Evolutionary conservation across 1,139 yeast genomes (phyloP).

Genomic region (Saccharomyces hybrid): DNA sequence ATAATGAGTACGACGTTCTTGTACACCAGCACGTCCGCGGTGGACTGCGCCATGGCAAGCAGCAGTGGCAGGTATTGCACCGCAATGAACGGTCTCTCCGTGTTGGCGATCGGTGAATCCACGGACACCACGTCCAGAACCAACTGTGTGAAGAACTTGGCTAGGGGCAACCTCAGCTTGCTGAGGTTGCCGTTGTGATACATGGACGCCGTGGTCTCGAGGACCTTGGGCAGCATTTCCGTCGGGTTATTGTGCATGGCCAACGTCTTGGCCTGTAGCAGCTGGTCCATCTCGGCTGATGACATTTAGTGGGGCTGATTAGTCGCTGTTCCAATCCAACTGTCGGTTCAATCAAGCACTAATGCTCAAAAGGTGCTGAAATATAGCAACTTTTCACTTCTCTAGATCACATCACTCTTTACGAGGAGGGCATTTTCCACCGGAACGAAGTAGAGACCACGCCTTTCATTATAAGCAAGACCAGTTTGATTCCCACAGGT

Average conservation of each 20-base stretch:
- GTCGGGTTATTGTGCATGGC: conserved; percentile 39
- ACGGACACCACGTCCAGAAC: conserved; percentile 23
- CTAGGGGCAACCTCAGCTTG: conserved; percentile 26
- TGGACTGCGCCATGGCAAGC: conserved; percentile 16
- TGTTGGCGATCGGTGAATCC: conserved; percentile 14
- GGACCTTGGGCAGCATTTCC: conserved; percentile 45
- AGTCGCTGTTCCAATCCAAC: not conserved
- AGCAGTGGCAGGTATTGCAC: conserved; percentile 19
- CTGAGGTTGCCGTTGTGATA: conserved; percentile 40
- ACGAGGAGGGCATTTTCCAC: not conserved
- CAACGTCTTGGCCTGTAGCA: conserved; percentile 45
- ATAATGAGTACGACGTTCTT: conserved; percentile 30
- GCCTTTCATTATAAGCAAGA: not conserved
- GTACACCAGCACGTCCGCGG: conserved; percentile 28
- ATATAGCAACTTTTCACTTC: not conserved
- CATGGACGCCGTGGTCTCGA: conserved; percentile 45
- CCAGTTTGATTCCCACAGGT: not conserved
- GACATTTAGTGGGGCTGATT: not conserved
- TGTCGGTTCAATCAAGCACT: not conserved
- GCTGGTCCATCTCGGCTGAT: conserved; percentile 32
- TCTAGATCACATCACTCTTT: not conserved
- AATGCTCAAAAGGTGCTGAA: not conserved
- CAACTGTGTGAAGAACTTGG: conserved; percentile 21
- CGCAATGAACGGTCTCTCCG: conserved; percentile 30
- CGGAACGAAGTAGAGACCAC: not conserved